phyloP scores from a whole-genome alignment of 495 filamentous ascomycete species.

The Geoglossum glabrum region DNA sequence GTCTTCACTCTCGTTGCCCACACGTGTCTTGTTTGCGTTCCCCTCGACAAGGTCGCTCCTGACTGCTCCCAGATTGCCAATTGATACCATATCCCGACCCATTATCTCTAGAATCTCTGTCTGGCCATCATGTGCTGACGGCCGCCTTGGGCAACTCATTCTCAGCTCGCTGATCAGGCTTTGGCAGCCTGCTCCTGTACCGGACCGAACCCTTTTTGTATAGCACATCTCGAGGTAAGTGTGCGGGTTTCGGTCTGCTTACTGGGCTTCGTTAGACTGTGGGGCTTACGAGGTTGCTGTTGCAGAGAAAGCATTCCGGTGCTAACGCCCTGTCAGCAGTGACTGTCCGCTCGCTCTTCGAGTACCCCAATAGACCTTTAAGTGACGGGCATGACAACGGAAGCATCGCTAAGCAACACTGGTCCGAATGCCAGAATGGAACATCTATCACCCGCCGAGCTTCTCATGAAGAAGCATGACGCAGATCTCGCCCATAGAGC shows the following conservation, averaged over 20 bases:
- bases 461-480: constrained; percentile 58
- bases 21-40: no score
- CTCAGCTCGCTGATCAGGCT: background rate
- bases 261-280: background rate
- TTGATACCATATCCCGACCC: background rate
- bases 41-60: background rate
- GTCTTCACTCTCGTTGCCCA: background rate
- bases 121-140: background rate
- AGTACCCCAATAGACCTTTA: background rate
- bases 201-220: background rate
- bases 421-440: background rate
- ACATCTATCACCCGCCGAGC: constrained; percentile 38
- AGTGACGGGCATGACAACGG: background rate
- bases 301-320: background rate
- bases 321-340: background rate
- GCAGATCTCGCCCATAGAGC: constrained; percentile 41
- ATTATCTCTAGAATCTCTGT: background rate
- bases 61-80: background rate
- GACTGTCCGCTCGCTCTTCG: background rate
- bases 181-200: background rate
- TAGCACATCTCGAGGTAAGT: background rate
- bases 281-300: background rate
- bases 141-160: background rate
- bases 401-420: background rate
- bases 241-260: background rate